These are phyloP conservation scores for Tricholoma sp. DNA, from an alignment of 768 basidiomycete genomes.

Conservation along the genomic window DNA sequence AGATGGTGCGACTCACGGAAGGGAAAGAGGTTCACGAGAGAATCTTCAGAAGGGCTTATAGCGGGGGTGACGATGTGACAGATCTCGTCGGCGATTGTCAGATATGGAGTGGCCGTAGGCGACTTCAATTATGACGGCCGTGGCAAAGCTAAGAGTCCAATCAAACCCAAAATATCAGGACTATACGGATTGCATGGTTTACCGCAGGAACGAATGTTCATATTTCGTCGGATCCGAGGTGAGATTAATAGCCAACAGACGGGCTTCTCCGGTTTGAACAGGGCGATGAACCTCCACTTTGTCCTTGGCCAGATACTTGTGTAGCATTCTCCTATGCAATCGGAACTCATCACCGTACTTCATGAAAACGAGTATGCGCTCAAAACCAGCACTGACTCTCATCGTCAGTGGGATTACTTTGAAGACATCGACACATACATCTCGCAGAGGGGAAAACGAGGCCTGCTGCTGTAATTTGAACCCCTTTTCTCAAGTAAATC, in stretches of 20 bases:
- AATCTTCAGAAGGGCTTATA: constrained; percentile 7
- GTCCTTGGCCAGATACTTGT: constrained; percentile 5
- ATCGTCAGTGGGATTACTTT: not conserved
- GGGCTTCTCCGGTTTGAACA: constrained; percentile 18
- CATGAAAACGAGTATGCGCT: not conserved
- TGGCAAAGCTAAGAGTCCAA: constrained; percentile 9
- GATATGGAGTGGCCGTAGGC: constrained; percentile 13
- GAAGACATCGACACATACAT: constrained; percentile 5
- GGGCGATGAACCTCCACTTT: constrained; percentile 3
- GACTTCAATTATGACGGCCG: constrained; percentile 10
- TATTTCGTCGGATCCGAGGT: constrained; percentile 14
- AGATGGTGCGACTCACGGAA: constrained; percentile 8
- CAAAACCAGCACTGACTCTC: constrained; percentile 3
- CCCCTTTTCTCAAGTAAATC: constrained; percentile 6
- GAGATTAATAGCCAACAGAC: constrained; percentile 23
- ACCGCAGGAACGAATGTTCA: not conserved
- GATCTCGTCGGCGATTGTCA: constrained; percentile 5
- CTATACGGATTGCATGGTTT: not conserved
- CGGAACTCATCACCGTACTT: constrained; percentile 6
- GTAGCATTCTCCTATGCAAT: constrained; percentile 7
- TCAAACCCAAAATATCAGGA: not conserved
- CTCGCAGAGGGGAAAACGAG: constrained; percentile 2
- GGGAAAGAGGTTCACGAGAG: constrained; percentile 13
- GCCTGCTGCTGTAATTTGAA: constrained; percentile 10
- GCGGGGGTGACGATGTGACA: not conserved